Evolutionary conservation across 2,329 filamentous ascomycete genomes (phyloP).

Genomic region (Fusarium penzigii): DNA sequence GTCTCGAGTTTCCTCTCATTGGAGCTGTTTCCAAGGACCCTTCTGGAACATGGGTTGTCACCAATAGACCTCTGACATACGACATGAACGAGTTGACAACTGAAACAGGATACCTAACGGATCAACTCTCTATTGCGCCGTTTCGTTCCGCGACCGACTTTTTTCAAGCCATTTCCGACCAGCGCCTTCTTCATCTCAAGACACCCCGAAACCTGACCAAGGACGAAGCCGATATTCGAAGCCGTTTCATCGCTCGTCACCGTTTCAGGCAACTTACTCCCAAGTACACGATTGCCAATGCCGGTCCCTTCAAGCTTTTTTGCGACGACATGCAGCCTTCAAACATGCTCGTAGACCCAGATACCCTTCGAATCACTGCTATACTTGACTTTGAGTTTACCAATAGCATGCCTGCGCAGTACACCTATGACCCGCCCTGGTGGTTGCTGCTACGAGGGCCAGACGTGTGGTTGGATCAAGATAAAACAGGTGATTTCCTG

Average conservation of each 20-base stretch:
- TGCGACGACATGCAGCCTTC: constrained; percentile 40
- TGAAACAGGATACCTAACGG: not conserved
- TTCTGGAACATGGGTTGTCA: constrained; percentile 30
- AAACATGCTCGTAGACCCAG: constrained; percentile 41
- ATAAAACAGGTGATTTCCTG: no score
- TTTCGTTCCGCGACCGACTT: no score
- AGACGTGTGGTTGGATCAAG: no score
- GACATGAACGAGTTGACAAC: constrained; percentile 41
- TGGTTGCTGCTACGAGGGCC: not conserved
- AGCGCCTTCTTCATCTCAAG: no score
- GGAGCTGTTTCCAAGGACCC: constrained; percentile 35
- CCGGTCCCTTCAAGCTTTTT: constrained; percentile 25
- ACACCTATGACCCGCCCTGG: not conserved
- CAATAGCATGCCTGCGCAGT: constrained; percentile 1
- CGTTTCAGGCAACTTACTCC: not conserved
- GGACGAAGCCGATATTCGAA: no score
- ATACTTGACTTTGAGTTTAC: constrained; percentile 35
- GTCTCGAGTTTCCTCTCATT: constrained; percentile 33
- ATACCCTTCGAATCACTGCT: constrained; percentile 37
- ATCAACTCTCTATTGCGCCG: no score
- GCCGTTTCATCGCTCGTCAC: not conserved
- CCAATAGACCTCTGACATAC: constrained; percentile 36
- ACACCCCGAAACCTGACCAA: no score
- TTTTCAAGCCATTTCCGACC: no score
- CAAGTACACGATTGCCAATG: not conserved